A percentile compares a stretch with the other conserved stretches of the same genome.
Evolutionary conservation across 1,284 basidiomycete species (phyloP).

Genomic region (Sanghuangporus sanghuang): DNA sequence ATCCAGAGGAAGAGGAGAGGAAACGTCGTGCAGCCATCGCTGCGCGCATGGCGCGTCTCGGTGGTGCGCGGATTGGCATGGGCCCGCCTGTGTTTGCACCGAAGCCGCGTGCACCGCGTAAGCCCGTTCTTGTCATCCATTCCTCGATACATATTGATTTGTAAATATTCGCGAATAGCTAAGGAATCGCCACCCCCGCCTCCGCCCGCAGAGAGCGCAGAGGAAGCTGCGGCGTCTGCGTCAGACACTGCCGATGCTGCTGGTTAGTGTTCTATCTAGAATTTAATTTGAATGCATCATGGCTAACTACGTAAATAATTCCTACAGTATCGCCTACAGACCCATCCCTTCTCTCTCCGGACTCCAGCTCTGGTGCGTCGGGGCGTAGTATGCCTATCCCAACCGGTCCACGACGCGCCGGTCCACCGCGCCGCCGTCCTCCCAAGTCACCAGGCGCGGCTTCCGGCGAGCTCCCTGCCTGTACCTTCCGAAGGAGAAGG

Average conservation of each 20-base stretch:
- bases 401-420: slow-evolving; percentile 59
- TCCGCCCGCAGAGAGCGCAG: not conserved
- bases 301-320: not conserved
- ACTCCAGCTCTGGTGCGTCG: slow-evolving; percentile 28
- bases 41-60: slow-evolving; percentile 84
- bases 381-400: slow-evolving; percentile 62
- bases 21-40: slow-evolving; percentile 78
- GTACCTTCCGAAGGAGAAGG: slow-evolving; percentile 22
- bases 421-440: slow-evolving; percentile 61
- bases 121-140: not conserved
- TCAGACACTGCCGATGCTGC: not conserved
- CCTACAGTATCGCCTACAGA: slow-evolving; percentile 20
- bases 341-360: slow-evolving; percentile 31
- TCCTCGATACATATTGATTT: not conserved
- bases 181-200: not conserved
- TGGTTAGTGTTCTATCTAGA: not conserved
- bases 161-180: not conserved
- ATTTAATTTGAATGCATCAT: not conserved
- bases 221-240: not conserved
- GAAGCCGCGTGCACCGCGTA: slow-evolving; percentile 38
- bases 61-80: slow-evolving; percentile 83
- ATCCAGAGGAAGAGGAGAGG: slow-evolving; percentile 74
- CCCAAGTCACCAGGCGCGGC: slow-evolving; percentile 38
- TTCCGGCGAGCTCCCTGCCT: slow-evolving; percentile 19
- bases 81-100: slow-evolving; percentile 60